phyloP scores from a whole-genome alignment of 371 early-diverging fungal genomes.

The Chytridium lagenaria region DNA sequence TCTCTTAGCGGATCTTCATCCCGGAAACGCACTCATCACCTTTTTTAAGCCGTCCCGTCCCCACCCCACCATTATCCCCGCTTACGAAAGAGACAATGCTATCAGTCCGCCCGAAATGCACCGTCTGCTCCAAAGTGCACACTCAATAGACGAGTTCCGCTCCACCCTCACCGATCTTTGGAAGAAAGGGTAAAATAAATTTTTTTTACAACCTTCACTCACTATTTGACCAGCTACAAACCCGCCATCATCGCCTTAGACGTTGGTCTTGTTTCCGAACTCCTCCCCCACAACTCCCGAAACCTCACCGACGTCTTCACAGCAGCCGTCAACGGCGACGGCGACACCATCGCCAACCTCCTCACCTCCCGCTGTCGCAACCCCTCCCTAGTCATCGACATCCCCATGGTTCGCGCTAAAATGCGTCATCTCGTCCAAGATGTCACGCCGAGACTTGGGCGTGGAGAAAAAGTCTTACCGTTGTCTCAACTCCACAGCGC shows the following conservation, averaged over 20 bases:
- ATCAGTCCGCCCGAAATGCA: too few species aligned
- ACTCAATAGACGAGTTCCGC: too few species aligned
- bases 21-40: conserved; percentile 91
- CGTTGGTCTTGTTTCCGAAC: conserved; percentile 82
- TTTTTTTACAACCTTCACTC: background rate
- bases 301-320: conserved; percentile 92
- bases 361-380: conserved; percentile 87
- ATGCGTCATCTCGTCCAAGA: conserved; percentile 77
- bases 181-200: too few species aligned
- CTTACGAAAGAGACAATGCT: background rate
- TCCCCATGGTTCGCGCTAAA: conserved; percentile 74
- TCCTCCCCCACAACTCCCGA: conserved; percentile 74
- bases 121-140: too few species aligned
- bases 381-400: conserved; percentile 74
- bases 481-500: conserved; percentile 79
- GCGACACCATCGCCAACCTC: conserved; percentile 76
- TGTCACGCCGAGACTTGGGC: conserved; percentile 50
- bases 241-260: conserved; percentile 67
- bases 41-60: conserved; percentile 56
- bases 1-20: conserved; percentile 77
- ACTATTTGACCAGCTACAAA: background rate
- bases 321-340: conserved; percentile 87
- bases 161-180: too few species aligned
- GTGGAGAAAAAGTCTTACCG: conserved; percentile 68
- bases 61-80: background rate